A percentile compares a stretch with the other conserved stretches of the same genome.
Conservation (phyloP, 192 early-diverging fungal genomes). For the Chytriomyces sp. region DNA sequence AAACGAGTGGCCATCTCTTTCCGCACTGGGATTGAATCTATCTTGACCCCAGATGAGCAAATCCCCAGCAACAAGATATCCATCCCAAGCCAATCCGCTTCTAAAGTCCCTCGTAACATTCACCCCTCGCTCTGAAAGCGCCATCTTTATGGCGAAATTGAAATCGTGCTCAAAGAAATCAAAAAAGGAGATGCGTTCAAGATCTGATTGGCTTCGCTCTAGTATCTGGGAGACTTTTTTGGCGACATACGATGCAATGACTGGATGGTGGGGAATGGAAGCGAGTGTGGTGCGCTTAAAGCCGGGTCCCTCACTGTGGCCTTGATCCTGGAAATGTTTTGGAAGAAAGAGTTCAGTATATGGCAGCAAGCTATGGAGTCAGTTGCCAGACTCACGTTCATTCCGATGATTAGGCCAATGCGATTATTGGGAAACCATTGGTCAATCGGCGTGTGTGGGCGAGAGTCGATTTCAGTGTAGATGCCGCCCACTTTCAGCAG, state of each 20-base stretch:
- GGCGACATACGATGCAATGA: conserved; percentile 3
- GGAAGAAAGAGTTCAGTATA: neutral
- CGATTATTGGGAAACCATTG: conserved; percentile 17
- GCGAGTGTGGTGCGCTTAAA: conserved; percentile 13
- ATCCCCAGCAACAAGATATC: neutral
- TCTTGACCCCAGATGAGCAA: conserved; percentile 29
- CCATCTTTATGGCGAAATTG: neutral
- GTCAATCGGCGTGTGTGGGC: conserved; percentile 27
- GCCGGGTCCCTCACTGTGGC: conserved; percentile 21
- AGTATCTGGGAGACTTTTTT: neutral
- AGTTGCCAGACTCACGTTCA: conserved; percentile 5
- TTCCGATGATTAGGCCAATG: conserved; percentile 17
- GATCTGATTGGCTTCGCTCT: neutral
- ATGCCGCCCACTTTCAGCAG: conserved; percentile 38
- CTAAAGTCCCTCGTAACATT: conserved; percentile 24
- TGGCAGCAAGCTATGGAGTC: neutral
- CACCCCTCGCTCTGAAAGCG: conserved; percentile 1
- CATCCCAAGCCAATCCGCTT: conserved; percentile 17
- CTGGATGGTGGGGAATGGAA: conserved; percentile 18
- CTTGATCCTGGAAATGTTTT: conserved; percentile 23
- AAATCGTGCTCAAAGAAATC: conserved; percentile 20
- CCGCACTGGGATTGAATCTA: conserved; percentile 4
- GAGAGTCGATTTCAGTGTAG: conserved; percentile 45
- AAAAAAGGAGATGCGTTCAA: conserved; percentile 9
- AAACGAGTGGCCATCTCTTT: conserved; percentile 7